phyloP scores from a whole-genome alignment of 139 green algal species.

The Tetradesmus lagerheimii region DNA sequence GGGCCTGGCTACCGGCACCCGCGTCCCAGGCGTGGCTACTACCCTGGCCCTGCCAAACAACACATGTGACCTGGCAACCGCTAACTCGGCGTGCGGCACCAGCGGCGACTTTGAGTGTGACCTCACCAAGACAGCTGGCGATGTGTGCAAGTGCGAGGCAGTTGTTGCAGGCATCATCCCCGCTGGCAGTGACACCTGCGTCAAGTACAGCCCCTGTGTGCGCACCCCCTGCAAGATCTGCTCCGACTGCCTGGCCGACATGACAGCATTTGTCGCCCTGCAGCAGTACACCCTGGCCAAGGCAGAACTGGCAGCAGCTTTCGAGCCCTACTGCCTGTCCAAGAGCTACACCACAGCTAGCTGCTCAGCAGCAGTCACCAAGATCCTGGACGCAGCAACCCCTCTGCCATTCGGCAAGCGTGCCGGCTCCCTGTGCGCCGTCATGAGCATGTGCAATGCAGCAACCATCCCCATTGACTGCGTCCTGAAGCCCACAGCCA shows the following conservation, averaged over 20 bases:
- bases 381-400: neutral
- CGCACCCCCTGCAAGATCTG: constrained; percentile 20
- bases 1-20: neutral
- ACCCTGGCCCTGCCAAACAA: neutral
- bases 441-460: neutral
- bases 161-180: neutral
- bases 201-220: neutral
- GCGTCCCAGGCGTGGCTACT: neutral
- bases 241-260: constrained; percentile 19
- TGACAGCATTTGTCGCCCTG: neutral
- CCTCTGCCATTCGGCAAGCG: constrained; percentile 10
- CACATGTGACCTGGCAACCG: neutral
- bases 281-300: neutral
- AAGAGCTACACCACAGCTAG: neutral
- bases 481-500: neutral
- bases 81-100: neutral
- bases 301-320: neutral
- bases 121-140: neutral
- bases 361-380: neutral
- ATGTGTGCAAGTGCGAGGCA: neutral
- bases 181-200: neutral
- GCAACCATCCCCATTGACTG: neutral
- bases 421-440: neutral
- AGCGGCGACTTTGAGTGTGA: neutral
- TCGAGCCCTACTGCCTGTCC: neutral